Evolutionary conservation across 2,329 filamentous ascomycete species (phyloP).

Genomic region (Beauveria australis): DNA sequence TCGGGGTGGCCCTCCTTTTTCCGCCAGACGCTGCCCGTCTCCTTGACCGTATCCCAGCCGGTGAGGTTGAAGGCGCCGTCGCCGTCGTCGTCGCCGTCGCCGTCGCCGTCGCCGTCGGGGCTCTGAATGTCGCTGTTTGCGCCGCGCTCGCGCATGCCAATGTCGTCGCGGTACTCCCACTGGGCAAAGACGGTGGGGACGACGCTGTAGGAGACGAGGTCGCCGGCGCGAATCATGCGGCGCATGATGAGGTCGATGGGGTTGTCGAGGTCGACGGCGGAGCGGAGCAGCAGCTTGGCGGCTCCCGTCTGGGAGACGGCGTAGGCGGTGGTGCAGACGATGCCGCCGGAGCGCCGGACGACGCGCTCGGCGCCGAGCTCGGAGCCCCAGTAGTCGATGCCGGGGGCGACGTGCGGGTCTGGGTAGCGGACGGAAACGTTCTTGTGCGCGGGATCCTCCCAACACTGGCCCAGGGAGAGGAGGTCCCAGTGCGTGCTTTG

Average conservation of each 20-base stretch:
- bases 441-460: background rate
- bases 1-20: background rate
- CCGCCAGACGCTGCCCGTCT: conserved; percentile 7
- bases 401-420: conserved; percentile 13
- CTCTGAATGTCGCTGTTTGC: conserved; percentile 19
- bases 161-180: conserved; percentile 17
- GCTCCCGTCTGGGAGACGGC: conserved; percentile 21
- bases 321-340: conserved; percentile 21
- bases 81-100: background rate
- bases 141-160: conserved; percentile 18
- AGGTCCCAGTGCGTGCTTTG: conserved; percentile 12
- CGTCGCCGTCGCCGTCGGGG: background rate
- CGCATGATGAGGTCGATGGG: conserved; percentile 21
- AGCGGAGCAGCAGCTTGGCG: conserved; percentile 18
- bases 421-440: conserved; percentile 13
- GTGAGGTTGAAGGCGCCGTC: background rate
- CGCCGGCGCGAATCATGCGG: conserved; percentile 14
- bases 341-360: conserved; percentile 16
- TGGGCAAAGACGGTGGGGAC: conserved; percentile 20
- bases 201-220: conserved; percentile 18
- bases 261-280: conserved; percentile 18
- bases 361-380: conserved; percentile 18
- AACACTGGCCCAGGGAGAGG: conserved; percentile 9
- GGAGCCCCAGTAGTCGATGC: conserved; percentile 14
- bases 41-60: conserved; percentile 3